Evolutionary conservation across 2,329 filamentous ascomycete genomes (phyloP), one percentile per base, ranked within the genome.

Genomic region (Neofusicoccum umdonicola): DNA sequence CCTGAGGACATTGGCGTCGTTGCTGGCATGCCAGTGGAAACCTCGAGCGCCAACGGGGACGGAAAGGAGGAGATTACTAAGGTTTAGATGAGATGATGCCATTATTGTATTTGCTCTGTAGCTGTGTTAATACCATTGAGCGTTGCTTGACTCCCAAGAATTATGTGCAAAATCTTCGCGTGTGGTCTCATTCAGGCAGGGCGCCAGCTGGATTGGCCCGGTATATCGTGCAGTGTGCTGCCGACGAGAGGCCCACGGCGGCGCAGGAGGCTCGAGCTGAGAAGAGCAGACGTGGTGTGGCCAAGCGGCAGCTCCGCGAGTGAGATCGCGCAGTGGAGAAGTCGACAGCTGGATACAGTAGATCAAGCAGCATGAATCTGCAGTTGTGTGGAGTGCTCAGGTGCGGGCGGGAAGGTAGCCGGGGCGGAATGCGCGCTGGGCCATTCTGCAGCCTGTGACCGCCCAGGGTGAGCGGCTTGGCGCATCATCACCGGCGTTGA

Each of bases 1-100:
- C 74, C 75, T 6, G 73, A 72, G 1, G 74, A 76, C 57, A 68
- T 76, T 60, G 67, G 73, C 13, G 68, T 70, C n/a, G 73, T 76
- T 27, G 68, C 73, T 5, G 75, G 73, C 7, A 45, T 76, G 65
- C 70, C 70, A 15, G 71, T 73, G 13, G 73, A 77, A 17, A 50
- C 45, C n/a, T 54, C 64, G 6, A 61, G 54, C 39, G 54, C 63
- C 3, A 39, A 47, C 9, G 63, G 42, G 3, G 56, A 62, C 12
- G 44, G 19, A 4, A 51, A 62, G 9, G 47, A 62, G 35, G 58
- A 51, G 19, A 41, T 62, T 34, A 11, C 31, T 15, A 42, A 57
- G 34, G 51, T 12, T 34, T 39, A 47, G 52, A 58, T 41, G 42
- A 19, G 13, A 35, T 3, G 41, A 35, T 9, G 31, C n/a, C 19